Evolutionary conservation across 2,329 filamentous ascomycete genomes (phyloP).

Genomic region (Fusarium paranaense): DNA sequence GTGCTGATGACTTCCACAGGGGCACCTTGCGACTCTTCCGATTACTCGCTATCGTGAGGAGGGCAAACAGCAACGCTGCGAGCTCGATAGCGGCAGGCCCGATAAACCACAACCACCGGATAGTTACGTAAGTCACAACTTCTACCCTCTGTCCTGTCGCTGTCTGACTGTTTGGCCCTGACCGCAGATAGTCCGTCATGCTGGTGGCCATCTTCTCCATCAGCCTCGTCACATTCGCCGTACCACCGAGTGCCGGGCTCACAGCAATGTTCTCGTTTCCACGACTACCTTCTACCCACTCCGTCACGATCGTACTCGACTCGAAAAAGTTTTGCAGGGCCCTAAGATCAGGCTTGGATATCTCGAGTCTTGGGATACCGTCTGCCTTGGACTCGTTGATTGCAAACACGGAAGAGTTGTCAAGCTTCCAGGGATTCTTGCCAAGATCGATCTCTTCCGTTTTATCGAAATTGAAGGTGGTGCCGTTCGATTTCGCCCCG

Average conservation of each 20-base stretch:
- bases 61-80: slow-evolving; percentile 3
- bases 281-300: slow-evolving; percentile 16
- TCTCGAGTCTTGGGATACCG: background rate
- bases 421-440: background rate
- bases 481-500: slow-evolving; percentile 11
- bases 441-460: background rate
- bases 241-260: slow-evolving; percentile 14
- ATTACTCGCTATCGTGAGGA: slow-evolving; percentile 16
- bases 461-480: slow-evolving; percentile 2
- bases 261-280: slow-evolving; percentile 11
- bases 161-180: slow-evolving; percentile 3
- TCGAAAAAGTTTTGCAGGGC: slow-evolving; percentile 12
- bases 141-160: slow-evolving; percentile 7
- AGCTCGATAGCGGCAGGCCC: slow-evolving; percentile 12
- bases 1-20: slow-evolving; percentile 27
- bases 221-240: slow-evolving; percentile 6
- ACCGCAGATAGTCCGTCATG: slow-evolving; percentile 27
- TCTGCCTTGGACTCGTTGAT: background rate
- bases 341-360: slow-evolving; percentile 3
- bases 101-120: slow-evolving; percentile 14
- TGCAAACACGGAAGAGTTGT: background rate
- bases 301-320: slow-evolving; percentile 1
- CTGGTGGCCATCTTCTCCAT: slow-evolving; percentile 18
- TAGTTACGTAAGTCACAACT: slow-evolving; percentile 6
- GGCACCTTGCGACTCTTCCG: slow-evolving; percentile 9